These are phyloP conservation scores for Botrytis sinoallii DNA, from an alignment of 2,329 filamentous ascomycete genomes.

Conservation along the genomic window DNA sequence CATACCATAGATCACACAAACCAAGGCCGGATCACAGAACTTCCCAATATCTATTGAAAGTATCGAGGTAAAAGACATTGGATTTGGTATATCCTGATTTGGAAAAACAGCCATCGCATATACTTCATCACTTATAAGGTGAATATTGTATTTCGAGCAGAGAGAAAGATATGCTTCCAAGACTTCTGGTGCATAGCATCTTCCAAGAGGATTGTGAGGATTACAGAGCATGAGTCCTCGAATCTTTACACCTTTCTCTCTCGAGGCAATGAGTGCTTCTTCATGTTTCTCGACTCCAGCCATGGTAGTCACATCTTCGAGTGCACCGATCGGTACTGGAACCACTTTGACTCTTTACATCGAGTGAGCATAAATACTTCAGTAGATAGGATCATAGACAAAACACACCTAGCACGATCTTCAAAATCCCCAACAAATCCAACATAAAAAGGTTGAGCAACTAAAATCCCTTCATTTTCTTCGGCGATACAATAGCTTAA, in stretches of 20 bases:
- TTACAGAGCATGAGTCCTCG: conserved; percentile 42
- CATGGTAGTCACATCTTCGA: conserved; percentile 40
- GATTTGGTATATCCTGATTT: conserved; percentile 31
- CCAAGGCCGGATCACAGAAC: conserved; percentile 45
- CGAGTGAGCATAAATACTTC: neutral
- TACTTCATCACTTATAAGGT: conserved; percentile 49
- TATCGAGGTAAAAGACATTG: conserved; percentile 48
- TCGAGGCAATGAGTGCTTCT: conserved; percentile 38
- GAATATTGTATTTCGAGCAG: conserved; percentile 44
- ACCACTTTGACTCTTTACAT: neutral
- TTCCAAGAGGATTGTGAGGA: conserved; percentile 36
- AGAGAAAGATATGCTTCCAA: conserved; percentile 39
- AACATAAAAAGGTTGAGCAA: conserved; percentile 47
- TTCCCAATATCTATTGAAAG: conserved; percentile 45
- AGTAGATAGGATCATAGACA: no score
- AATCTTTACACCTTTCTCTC: conserved; percentile 31
- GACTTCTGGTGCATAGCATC: conserved; percentile 26
- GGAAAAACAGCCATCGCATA: conserved; percentile 46
- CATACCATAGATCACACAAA: conserved; percentile 42
- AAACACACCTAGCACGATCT: conserved; percentile 31
- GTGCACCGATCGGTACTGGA: neutral
- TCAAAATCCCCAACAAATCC: conserved; percentile 46
- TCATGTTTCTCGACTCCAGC: conserved; percentile 40
- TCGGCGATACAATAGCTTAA: conserved; percentile 44
- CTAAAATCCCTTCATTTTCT: conserved; percentile 45